phyloP scores from a whole-genome alignment of 176 grass and related monocot genomes.

The Elymus sibiricus region DNA sequence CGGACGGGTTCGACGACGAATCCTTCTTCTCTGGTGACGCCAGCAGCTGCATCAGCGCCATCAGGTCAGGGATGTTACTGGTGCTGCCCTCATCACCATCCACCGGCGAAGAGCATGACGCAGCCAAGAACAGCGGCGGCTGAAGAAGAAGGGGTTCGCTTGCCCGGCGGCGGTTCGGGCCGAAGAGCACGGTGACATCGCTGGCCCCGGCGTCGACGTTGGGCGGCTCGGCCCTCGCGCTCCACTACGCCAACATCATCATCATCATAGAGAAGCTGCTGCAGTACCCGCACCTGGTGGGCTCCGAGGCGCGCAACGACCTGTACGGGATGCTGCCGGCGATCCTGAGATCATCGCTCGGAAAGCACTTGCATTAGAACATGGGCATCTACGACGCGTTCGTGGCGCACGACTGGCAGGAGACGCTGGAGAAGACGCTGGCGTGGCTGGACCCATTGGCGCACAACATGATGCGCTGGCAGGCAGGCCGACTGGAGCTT shows the following conservation, averaged over 20 bases:
- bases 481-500: conserved; percentile 67
- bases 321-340: conserved; percentile 94
- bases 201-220: conserved; percentile 62
- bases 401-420: conserved; percentile 89
- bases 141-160: background rate
- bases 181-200: conserved; percentile 63
- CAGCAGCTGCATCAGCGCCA: conserved; percentile 50
- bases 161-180: conserved; percentile 37
- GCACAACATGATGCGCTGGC: conserved; percentile 82
- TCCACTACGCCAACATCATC: conserved; percentile 86
- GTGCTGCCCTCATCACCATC: conserved; percentile 15
- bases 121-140: conserved; percentile 9
- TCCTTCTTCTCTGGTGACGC: conserved; percentile 41
- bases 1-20: conserved; percentile 45
- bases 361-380: conserved; percentile 55
- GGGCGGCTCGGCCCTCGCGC: conserved; percentile 67
- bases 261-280: conserved; percentile 93
- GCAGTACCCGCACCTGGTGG: conserved; percentile 79
- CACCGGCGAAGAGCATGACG: conserved; percentile 28
- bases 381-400: conserved; percentile 84
- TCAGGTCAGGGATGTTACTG: conserved; percentile 45
- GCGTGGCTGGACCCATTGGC: conserved; percentile 85
- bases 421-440: conserved; percentile 68
- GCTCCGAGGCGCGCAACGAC: conserved; percentile 80
- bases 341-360: conserved; percentile 41